Evolutionary conservation across 2,329 filamentous ascomycete species (phyloP).

Genomic region (Apiospora malaysiana): DNA sequence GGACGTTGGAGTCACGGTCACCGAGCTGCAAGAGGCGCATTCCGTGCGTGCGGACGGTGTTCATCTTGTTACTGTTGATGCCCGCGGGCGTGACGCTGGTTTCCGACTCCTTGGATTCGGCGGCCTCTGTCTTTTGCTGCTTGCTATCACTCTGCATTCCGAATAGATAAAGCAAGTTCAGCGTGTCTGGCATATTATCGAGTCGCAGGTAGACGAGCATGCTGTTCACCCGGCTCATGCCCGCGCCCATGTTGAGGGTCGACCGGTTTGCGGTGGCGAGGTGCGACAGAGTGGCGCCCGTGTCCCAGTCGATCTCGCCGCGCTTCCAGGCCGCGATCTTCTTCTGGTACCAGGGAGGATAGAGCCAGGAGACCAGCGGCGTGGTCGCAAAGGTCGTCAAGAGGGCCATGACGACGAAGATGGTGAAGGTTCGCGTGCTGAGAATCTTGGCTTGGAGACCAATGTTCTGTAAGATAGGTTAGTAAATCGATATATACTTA

Average conservation of each 20-base stretch:
- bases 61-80: conserved; percentile 42
- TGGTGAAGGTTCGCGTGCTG: conserved; percentile 74
- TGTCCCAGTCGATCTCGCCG: conserved; percentile 85
- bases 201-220: conserved; percentile 83
- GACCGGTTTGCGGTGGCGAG: conserved; percentile 39
- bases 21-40: conserved; percentile 87
- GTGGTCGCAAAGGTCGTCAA: conserved; percentile 77
- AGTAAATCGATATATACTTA: background rate
- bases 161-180: conserved; percentile 80
- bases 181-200: conserved; percentile 81
- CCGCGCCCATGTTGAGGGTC: conserved; percentile 38
- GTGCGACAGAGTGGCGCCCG: conserved; percentile 51
- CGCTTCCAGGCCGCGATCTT: conserved; percentile 69
- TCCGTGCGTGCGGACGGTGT: conserved; percentile 74
- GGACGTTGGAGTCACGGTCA: conserved; percentile 92
- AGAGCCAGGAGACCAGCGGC: conserved; percentile 68
- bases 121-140: conserved; percentile 4
- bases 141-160: conserved; percentile 52
- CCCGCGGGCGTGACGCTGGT: conserved; percentile 29
- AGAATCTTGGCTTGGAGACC: conserved; percentile 75
- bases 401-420: conserved; percentile 84
- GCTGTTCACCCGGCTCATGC: conserved; percentile 57
- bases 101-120: conserved; percentile 23
- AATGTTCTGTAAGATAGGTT: conserved; percentile 58
- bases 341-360: conserved; percentile 75